phyloP scores from a whole-genome alignment of 1,284 basidiomycete genomes.

The Pterulicium gracile region DNA sequence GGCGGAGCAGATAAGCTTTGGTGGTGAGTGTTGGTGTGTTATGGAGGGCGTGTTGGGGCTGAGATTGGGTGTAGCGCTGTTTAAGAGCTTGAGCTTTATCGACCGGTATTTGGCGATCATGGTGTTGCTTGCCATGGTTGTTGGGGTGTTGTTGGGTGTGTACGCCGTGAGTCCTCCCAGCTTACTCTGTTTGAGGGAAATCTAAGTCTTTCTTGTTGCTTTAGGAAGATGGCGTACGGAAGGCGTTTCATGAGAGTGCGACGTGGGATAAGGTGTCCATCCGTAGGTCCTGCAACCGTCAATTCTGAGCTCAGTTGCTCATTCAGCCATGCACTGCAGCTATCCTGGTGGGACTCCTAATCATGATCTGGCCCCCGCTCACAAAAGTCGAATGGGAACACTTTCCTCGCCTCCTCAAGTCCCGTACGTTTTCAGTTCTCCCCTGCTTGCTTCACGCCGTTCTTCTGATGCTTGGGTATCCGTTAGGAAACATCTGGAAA shows the following conservation, averaged over 20 bases:
- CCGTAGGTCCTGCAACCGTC: constrained; percentile 32
- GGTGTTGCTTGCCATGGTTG: constrained; percentile 70
- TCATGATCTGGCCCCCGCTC: constrained; percentile 89
- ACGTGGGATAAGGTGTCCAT: constrained; percentile 45
- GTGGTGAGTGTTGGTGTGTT: neutral
- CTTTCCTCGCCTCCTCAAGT: constrained; percentile 35
- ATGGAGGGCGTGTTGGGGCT: neutral
- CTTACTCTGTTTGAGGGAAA: neutral
- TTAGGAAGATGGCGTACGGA: constrained; percentile 28
- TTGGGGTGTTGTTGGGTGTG: constrained; percentile 71
- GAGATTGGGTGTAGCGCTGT: constrained; percentile 21
- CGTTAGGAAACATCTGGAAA: constrained; percentile 36
- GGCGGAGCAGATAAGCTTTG: neutral
- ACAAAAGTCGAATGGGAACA: constrained; percentile 75
- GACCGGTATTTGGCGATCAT: constrained; percentile 66
- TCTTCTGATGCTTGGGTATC: neutral
- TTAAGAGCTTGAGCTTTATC: constrained; percentile 36
- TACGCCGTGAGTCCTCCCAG: constrained; percentile 26
- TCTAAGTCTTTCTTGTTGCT: neutral
- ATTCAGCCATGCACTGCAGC: constrained; percentile 28
- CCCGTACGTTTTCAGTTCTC: neutral
- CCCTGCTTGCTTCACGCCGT: neutral
- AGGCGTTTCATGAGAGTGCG: constrained; percentile 37
- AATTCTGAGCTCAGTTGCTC: constrained; percentile 12
- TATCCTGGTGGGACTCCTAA: constrained; percentile 65